Conservation (phyloP, 441 rosid genomes). For the Monsonia emarginata region DNA sequence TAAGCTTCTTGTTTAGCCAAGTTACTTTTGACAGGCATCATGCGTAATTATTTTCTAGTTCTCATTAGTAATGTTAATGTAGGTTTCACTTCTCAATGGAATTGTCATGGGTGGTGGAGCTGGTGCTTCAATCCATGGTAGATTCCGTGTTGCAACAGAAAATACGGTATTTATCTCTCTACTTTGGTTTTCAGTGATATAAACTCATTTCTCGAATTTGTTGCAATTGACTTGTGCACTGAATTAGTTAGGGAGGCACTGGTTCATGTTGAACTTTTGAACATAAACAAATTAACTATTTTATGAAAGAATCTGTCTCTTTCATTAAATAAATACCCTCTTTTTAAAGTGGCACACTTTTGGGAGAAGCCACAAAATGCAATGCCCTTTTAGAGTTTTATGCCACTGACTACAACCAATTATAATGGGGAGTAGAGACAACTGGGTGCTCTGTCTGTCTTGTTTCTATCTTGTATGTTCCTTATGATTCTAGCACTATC, state of each 20-base stretch:
- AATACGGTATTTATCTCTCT: slow-evolving; percentile 46
- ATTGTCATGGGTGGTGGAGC: slow-evolving; percentile 89
- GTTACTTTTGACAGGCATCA: background rate
- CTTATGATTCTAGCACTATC: background rate
- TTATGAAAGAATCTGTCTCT: background rate
- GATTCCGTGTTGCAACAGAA: slow-evolving; percentile 74
- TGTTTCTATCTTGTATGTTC: background rate
- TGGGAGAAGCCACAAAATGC: background rate
- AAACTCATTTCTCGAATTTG: background rate
- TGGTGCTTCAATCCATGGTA: slow-evolving; percentile 74
- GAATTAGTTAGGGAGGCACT: background rate
- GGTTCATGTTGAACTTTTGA: background rate
- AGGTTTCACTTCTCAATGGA: slow-evolving; percentile 79
- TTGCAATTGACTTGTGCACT: background rate
- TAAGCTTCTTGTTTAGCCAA: background rate
- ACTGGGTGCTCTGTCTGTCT: background rate
- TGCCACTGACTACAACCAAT: background rate
- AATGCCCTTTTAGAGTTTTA: background rate
- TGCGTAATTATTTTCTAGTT: background rate
- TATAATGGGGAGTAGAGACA: background rate
- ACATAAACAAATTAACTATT: background rate
- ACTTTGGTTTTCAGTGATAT: slow-evolving; percentile 5
- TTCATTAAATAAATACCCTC: background rate
- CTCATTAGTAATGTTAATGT: slow-evolving; percentile 18
- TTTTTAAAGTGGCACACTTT: background rate